Conservation (phyloP, 1,139 yeast genomes). For the Pichia cactophila region DNA sequence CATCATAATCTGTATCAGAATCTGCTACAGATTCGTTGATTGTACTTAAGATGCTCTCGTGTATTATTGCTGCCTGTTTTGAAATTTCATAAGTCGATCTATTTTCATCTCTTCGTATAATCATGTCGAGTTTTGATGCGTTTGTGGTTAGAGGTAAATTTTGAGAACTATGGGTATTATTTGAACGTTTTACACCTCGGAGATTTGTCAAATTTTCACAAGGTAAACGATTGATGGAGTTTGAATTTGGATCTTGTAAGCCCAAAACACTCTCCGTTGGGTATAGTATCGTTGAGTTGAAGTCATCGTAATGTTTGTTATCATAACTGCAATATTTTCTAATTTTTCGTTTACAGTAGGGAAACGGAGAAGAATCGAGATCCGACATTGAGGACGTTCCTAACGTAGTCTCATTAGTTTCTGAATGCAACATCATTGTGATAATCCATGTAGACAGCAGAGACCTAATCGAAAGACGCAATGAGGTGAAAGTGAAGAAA, state of each 20-base stretch:
- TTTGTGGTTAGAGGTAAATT: neutral
- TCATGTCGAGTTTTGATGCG: neutral
- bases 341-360: neutral
- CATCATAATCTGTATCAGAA: slow-evolving; percentile 21
- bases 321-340: neutral
- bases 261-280: neutral
- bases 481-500: too few species aligned
- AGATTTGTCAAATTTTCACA: too few species aligned
- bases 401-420: neutral
- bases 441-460: neutral
- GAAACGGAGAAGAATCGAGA: neutral
- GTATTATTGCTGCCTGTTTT: slow-evolving; percentile 9
- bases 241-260: neutral
- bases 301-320: neutral
- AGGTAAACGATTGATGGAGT: neutral
- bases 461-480: too few species aligned
- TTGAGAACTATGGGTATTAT: neutral
- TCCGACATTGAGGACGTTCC: neutral
- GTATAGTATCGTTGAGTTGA: neutral
- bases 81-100: slow-evolving; percentile 8
- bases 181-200: neutral
- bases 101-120: slow-evolving; percentile 9
- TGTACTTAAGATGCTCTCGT: slow-evolving; percentile 3
- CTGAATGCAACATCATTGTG: neutral
- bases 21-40: slow-evolving; percentile 15